Conservation (phyloP, 306 rosid genomes). For the Castanea crenata region DNA sequence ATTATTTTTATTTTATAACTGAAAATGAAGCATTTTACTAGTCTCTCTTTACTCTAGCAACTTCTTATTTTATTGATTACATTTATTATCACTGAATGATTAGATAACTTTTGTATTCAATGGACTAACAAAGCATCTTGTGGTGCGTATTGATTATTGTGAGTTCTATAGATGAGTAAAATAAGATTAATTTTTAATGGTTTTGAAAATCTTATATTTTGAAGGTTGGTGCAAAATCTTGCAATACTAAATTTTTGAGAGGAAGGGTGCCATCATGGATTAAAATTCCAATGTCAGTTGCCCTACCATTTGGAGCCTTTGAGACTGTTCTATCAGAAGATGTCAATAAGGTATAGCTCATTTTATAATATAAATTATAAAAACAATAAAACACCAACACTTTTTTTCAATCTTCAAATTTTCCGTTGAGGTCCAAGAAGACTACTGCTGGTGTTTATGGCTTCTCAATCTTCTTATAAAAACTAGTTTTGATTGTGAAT, state of each 20-base stretch:
- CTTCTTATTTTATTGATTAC: too few species aligned
- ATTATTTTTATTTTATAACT: not conserved
- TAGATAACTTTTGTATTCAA: too few species aligned
- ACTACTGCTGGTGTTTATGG: not conserved
- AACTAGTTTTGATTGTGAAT: not conserved
- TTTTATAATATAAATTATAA: not conserved
- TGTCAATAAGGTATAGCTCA: constrained; percentile 24
- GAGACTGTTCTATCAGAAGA: constrained; percentile 29
- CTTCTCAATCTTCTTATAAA: too few species aligned
- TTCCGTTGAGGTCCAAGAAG: not conserved
- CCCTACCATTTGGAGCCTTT: constrained; percentile 38
- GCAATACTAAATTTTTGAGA: constrained; percentile 20
- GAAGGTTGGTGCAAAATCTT: constrained; percentile 43
- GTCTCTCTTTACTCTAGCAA: not conserved
- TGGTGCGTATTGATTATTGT: not conserved
- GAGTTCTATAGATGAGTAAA: not conserved
- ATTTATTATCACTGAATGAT: too few species aligned
- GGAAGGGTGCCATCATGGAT: constrained; percentile 36
- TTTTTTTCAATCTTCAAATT: too few species aligned
- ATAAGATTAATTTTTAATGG: not conserved
- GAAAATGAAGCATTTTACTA: not conserved
- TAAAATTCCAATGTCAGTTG: constrained; percentile 37
- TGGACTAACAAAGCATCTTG: not conserved
- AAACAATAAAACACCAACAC: too few species aligned
- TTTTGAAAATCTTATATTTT: not conserved